Evolutionary conservation across 2,329 filamentous ascomycete species (phyloP).

Genomic region (Fusarium acutatum): DNA sequence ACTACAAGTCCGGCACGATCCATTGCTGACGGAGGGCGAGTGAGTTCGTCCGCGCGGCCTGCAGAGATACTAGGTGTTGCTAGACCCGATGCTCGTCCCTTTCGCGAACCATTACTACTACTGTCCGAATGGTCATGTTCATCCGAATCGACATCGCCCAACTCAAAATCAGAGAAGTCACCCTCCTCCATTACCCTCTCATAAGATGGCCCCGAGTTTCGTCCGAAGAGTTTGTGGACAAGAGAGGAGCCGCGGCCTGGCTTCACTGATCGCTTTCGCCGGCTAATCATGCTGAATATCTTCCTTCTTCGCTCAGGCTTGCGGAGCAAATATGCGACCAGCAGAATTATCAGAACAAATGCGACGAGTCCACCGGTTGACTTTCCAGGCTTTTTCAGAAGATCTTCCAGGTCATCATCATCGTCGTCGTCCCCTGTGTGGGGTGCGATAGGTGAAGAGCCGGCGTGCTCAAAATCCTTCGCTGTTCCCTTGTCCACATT

Average conservation of each 20-base stretch:
- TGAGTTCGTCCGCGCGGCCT: constrained; percentile 59
- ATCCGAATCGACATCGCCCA: constrained; percentile 72
- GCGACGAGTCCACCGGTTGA: constrained; percentile 78
- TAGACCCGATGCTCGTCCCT: constrained; percentile 71
- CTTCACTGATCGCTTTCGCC: constrained; percentile 47
- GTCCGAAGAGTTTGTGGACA: constrained; percentile 73
- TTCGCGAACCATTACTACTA: constrained; percentile 63
- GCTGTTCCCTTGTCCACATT: constrained; percentile 74
- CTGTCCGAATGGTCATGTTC: constrained; percentile 72
- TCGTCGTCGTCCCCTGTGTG: constrained; percentile 56
- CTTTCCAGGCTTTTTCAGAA: constrained; percentile 74
- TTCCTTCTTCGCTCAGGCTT: constrained; percentile 75
- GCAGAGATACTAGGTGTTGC: constrained; percentile 70
- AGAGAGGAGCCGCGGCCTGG: constrained; percentile 61
- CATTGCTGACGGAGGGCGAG: constrained; percentile 55
- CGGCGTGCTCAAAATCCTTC: constrained; percentile 84
- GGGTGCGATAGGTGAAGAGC: constrained; percentile 57
- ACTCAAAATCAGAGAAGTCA: constrained; percentile 77
- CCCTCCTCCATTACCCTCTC: constrained; percentile 89
- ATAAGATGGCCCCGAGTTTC: constrained; percentile 64
- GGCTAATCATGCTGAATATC: constrained; percentile 41
- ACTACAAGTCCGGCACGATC: constrained; percentile 78
- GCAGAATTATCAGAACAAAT: constrained; percentile 76
- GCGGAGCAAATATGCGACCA: constrained; percentile 77
- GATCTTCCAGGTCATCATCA: constrained; percentile 64